Base-by-base conservation (phyloP, 495 filamentous ascomycete genomes). In the Collariella sp. region DNA sequence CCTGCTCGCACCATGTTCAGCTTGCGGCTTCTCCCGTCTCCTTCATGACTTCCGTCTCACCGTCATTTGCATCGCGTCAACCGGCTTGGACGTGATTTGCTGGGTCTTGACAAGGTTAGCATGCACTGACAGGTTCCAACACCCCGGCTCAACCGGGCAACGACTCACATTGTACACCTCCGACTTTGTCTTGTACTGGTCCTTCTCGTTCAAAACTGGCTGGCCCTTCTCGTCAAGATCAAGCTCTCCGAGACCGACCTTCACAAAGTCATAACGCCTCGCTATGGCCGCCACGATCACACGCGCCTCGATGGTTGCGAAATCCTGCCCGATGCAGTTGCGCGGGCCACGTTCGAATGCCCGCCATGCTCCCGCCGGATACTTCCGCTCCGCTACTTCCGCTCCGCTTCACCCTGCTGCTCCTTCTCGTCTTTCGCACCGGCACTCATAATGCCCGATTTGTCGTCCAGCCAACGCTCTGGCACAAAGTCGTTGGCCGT, bases 381-480 rank as follows among this genome's bases (percentile, higher is more conserved):
- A 65, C 46, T 56, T 59, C 0, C n/a, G 29, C 7, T 42, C 48
- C 1, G 26, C 56, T 13, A 5, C 38, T 7, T 42, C 48, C 1
- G 26, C 56, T 13, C 7, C 38, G n/a, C 43, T 43, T 7, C 23
- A 46, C n/a, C n/a, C 33, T 39, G 33, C 40, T 64, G 65, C 10
- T 71, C 70, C 12, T 29, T n/a, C 3, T 56, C 55, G 9, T 58
- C 54, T 20, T 65, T 31, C 19, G 57, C 57, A 24, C 36, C 64
- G 11, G 39, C 31, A 33, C 41, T 55, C 56, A 54, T 59, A 33
- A 54, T 59, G 23, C 43, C 57, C 44, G 42, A 52, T 46, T 62
- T 64, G 44, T 78, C 77, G 43, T 78, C 76, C 0, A 84, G 64
- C 81, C 83, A 84, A 5, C 83, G 70, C 63, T 84, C 82, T 0